phyloP scores from a whole-genome alignment of 345 rosid genomes.

The Pseudoturritis turrita region DNA sequence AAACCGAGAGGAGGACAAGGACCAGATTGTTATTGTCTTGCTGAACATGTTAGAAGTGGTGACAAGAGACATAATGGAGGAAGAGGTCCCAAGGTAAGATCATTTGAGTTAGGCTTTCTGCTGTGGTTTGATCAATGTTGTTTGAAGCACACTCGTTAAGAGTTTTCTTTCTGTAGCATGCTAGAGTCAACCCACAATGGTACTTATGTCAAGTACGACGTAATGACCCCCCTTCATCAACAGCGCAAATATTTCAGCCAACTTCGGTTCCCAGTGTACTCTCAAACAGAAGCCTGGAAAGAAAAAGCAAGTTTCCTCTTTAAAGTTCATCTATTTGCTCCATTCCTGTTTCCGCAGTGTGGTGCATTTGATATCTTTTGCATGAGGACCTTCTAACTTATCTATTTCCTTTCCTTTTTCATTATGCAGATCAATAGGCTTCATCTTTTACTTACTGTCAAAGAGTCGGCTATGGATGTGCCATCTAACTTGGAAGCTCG shows the following conservation, averaged over 20 bases:
- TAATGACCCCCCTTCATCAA: slow-evolving; percentile 54
- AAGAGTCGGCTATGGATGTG: slow-evolving; percentile 64
- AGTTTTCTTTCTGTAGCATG: slow-evolving; percentile 28
- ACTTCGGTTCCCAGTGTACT: slow-evolving; percentile 41
- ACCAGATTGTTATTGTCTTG: slow-evolving; percentile 48
- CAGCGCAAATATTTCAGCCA: slow-evolving; percentile 39
- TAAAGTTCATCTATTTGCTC: not conserved
- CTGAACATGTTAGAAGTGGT: slow-evolving; percentile 57
- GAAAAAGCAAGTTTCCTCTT: slow-evolving; percentile 38
- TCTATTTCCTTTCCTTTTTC: not conserved
- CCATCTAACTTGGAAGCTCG: slow-evolving; percentile 69
- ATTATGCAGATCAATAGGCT: slow-evolving; percentile 49
- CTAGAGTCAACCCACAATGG: slow-evolving; percentile 43
- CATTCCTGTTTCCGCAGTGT: not conserved
- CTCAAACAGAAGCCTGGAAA: slow-evolving; percentile 55
- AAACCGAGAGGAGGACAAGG: slow-evolving; percentile 46
- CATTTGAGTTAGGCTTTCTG: slow-evolving; percentile 15
- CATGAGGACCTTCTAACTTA: slow-evolving; percentile 3
- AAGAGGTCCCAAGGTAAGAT: slow-evolving; percentile 43
- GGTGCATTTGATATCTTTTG: slow-evolving; percentile 6
- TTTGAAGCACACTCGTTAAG: slow-evolving; percentile 5
- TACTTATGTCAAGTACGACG: slow-evolving; percentile 38
- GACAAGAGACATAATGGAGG: slow-evolving; percentile 57
- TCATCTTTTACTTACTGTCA: slow-evolving; percentile 53
- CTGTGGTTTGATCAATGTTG: slow-evolving; percentile 8